Base-by-base conservation (phyloP, 2,329 filamentous ascomycete genomes). In the Fusarium keratoplasticum region DNA sequence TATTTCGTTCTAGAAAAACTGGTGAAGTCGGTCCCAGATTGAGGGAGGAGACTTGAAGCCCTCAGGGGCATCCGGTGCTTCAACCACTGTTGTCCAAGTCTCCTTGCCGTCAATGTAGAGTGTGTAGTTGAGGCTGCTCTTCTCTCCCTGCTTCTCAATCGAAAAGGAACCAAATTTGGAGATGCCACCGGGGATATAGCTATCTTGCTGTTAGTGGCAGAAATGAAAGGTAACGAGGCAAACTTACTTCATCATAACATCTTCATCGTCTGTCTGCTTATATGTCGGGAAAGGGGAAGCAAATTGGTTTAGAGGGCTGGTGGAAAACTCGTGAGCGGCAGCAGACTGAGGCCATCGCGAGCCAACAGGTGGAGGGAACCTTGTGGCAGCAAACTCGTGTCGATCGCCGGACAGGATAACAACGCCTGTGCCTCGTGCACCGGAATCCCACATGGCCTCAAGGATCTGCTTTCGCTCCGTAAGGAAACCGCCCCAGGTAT, bases 311-410 rank as follows among this genome's bases (percentile, higher is more conserved):
- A 99, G 82, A 0, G 96, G 96, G 64, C 94, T 96, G 1, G 93
- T 95, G 27, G 94, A 96, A 82, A 98, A 98, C 82, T 99, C 96
- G 77, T 97, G 93, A 0, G 97, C 93, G 0, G 92, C 88, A 2
- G 90, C 89, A 47, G 83, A 87, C 58, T 90, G 84, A 0, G 90
- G 87, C 92, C 92, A 94, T 61, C 82, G 89, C 58, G 90, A 89
- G 72, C 85, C 87, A 61, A 76, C 86, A 71, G 87, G 90, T n/a
- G 88, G 91, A 18, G 87, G 92, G 84, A 93, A 93, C 58, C 92
- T 91, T 0, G 96, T 98, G 0, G 96, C 95, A 2, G 94, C 96
- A 81, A 98, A 98, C 82, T 99, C 96, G 80, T 99, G 96, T n/a
- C 96, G 88, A 79, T 99, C 96, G 1, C 96, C 96, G 18, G 93